A percentile compares a stretch with the other conserved stretches of the same genome.
phyloP scores from a whole-genome alignment of 148 eudicot genomes.

The Bassia scoparia region DNA sequence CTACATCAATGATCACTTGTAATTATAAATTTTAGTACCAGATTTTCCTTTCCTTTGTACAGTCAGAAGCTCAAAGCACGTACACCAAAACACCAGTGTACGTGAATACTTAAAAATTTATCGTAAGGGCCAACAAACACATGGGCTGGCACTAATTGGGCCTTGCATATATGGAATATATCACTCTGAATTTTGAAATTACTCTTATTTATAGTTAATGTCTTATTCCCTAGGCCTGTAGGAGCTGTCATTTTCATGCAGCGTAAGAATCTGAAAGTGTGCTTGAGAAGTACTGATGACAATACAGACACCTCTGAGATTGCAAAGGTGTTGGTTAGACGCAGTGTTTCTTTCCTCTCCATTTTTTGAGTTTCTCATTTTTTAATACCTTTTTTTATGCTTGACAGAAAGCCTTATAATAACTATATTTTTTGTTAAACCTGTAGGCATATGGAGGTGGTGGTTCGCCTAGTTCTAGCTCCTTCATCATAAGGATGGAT shows the following conservation, averaged over 20 bases:
- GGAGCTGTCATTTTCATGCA: constrained; percentile 91
- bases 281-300: constrained; percentile 74
- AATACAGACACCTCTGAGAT: constrained; percentile 77
- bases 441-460: constrained; percentile 91
- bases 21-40: no score
- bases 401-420: constrained; percentile 6
- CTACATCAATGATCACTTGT: no score
- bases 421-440: constrained; percentile 11
- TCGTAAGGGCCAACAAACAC: no score
- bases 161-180: not conserved
- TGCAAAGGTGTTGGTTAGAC: constrained; percentile 63
- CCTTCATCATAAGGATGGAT: constrained; percentile 91
- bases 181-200: not conserved
- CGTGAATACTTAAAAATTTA: no score
- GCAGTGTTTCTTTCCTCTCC: no score
- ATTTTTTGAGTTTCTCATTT: not conserved
- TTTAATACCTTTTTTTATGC: not conserved
- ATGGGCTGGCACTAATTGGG: no score
- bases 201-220: not conserved
- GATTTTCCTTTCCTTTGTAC: no score
- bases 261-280: constrained; percentile 76
- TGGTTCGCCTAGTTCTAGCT: constrained; percentile 70
- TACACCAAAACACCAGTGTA: no score
- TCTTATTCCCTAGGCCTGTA: constrained; percentile 55
- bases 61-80: no score